Percentiles rank a stretch among this genome's conserved stretches.
Conservation (phyloP, 192 early-diverging fungal genomes). For the Coemansia sp. region DNA sequence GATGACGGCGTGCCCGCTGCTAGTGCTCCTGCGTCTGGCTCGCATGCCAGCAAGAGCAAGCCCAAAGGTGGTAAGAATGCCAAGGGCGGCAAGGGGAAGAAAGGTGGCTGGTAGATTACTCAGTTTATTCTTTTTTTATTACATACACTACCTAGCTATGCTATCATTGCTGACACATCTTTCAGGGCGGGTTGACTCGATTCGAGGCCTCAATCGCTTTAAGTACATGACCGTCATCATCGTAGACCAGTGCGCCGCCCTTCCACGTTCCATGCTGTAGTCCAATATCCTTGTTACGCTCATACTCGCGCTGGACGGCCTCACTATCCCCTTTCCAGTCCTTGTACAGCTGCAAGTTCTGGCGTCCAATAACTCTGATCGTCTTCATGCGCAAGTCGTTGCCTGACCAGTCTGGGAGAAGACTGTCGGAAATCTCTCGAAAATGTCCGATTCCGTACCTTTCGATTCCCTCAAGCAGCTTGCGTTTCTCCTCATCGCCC, state of each 20-base stretch:
- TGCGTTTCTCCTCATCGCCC: conserved; percentile 74
- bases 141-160: not conserved
- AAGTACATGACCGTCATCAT: conserved; percentile 77
- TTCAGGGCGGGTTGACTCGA: conserved; percentile 27
- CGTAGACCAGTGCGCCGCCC: conserved; percentile 73
- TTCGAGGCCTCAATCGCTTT: conserved; percentile 56
- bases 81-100: conserved; percentile 32
- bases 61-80: conserved; percentile 27
- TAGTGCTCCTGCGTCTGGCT: not conserved
- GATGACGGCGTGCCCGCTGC: not conserved
- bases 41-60: conserved; percentile 17
- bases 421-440: conserved; percentile 75
- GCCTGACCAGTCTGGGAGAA: conserved; percentile 70
- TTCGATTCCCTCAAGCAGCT: conserved; percentile 78
- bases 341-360: conserved; percentile 83
- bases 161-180: not conserved
- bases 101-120: conserved; percentile 14
- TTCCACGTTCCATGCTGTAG: conserved; percentile 76
- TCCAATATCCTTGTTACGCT: conserved; percentile 79
- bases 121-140: not conserved
- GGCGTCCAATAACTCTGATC: conserved; percentile 81
- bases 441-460: conserved; percentile 87
- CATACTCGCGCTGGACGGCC: conserved; percentile 70
- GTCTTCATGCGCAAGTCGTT: conserved; percentile 85
- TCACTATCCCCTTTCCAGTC: conserved; percentile 78